Evolutionary conservation across 2,329 filamentous ascomycete species (phyloP).

Genomic region (Penicillium sp.): DNA sequence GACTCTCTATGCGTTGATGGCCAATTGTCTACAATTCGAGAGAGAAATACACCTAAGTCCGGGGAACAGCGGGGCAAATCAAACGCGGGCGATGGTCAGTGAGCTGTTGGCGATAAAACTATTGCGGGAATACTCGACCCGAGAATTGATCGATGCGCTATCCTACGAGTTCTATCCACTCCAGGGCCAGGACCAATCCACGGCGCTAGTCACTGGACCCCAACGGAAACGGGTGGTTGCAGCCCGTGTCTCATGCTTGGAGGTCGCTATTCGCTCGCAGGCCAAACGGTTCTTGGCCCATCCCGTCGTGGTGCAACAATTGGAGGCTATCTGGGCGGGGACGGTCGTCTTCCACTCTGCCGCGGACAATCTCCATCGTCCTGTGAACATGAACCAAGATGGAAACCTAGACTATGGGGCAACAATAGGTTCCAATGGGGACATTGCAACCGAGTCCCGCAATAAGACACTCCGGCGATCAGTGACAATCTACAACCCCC

Average conservation of each 20-base stretch:
- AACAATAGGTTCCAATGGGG: constrained; percentile 24
- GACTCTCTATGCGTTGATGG: constrained; percentile 85
- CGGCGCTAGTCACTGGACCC: constrained; percentile 35
- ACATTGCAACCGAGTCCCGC: constrained; percentile 19
- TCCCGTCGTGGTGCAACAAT: constrained; percentile 84
- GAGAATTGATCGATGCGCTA: constrained; percentile 88
- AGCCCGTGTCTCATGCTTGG: constrained; percentile 82
- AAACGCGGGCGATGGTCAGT: constrained; percentile 82
- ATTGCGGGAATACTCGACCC: constrained; percentile 82
- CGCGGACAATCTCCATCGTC: constrained; percentile 78
- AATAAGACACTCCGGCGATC: constrained; percentile 57
- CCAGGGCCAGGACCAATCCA: constrained; percentile 66
- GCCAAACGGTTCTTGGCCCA: constrained; percentile 91
- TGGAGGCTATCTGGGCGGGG: constrained; percentile 97
- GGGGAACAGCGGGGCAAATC: constrained; percentile 79
- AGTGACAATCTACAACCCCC: constrained; percentile 84
- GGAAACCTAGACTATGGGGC: constrained; percentile 29
- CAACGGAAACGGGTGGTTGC: constrained; percentile 55
- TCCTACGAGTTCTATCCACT: constrained; percentile 95
- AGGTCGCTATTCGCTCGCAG: constrained; percentile 88
- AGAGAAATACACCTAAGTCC: constrained; percentile 83
- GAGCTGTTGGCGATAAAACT: constrained; percentile 88
- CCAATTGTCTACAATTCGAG: constrained; percentile 88
- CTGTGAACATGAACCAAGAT: constrained; percentile 40
- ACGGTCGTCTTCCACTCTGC: constrained; percentile 92